phyloP scores from a whole-genome alignment of 2,329 filamentous ascomycete genomes.

The Cordyceps cicadae region DNA sequence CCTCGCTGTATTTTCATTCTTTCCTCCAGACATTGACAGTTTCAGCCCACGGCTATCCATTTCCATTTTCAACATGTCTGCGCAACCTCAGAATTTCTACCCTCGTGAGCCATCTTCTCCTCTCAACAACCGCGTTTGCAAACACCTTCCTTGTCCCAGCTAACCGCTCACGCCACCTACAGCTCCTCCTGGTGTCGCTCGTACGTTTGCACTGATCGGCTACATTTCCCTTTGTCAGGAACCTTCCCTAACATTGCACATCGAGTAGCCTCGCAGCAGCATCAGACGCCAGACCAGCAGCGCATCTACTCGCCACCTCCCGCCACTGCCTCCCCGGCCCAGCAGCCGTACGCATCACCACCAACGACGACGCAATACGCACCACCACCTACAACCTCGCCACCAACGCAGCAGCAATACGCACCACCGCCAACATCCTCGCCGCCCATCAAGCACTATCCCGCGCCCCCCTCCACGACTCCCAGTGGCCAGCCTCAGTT shows the following conservation, averaged over 20 bases:
- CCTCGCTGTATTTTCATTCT: neutral
- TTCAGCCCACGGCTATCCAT: neutral
- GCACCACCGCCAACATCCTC: constrained; percentile 37
- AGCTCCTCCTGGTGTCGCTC: constrained; percentile 35
- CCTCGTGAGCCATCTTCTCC: constrained; percentile 31
- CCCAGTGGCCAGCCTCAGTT: constrained; percentile 38
- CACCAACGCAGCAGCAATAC: constrained; percentile 29
- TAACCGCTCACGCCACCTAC: neutral
- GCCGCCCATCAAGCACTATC: constrained; percentile 38
- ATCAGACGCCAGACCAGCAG: constrained; percentile 10
- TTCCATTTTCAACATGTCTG: constrained; percentile 26
- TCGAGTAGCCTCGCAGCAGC: constrained; percentile 5
- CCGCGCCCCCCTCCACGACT: constrained; percentile 37
- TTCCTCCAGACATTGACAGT: neutral
- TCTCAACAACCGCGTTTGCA: too few species aligned
- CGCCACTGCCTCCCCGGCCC: neutral
- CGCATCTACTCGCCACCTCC: constrained; percentile 17
- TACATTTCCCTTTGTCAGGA: neutral
- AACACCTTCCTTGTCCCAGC: constrained; percentile 5
- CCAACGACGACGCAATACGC: neutral
- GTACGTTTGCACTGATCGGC: neutral
- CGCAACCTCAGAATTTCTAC: constrained; percentile 33
- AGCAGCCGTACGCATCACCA: neutral
- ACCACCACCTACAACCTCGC: constrained; percentile 17
- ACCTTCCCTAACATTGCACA: constrained; percentile 12